A percentile compares a stretch with the other conserved stretches of the same genome.
Evolutionary conservation across 2,329 filamentous ascomycete genomes (phyloP).

Genomic region (Beauveria medogensis): DNA sequence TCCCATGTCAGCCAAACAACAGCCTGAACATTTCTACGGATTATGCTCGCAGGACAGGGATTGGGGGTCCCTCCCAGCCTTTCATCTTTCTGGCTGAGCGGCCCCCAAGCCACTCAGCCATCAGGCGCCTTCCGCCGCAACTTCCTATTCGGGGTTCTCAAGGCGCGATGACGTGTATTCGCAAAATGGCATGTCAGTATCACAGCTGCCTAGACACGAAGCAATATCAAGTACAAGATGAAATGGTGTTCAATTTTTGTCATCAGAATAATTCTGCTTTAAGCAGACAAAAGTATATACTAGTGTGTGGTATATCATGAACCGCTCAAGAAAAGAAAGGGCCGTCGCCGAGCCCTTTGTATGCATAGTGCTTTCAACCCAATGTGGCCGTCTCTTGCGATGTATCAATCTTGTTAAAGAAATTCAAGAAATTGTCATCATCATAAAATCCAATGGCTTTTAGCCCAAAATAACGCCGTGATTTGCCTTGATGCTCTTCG

Average conservation of each 20-base stretch:
- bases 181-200: no score
- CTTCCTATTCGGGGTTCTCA: no score
- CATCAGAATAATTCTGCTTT: background rate
- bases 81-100: no score
- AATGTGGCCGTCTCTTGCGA: background rate
- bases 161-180: no score
- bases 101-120: background rate
- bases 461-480: background rate
- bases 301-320: background rate
- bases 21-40: no score
- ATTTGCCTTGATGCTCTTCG: background rate
- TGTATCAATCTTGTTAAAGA: background rate
- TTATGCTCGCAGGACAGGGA: no score
- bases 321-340: background rate
- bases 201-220: background rate
- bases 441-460: background rate
- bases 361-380: background rate
- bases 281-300: slow-evolving; percentile 1
- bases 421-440: background rate
- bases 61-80: no score
- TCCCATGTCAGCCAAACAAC: no score
- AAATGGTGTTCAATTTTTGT: background rate
- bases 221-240: background rate
- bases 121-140: background rate
- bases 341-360: background rate